Conservation (phyloP, 805 yeast genomes). For the Deakozyma indianensis region DNA sequence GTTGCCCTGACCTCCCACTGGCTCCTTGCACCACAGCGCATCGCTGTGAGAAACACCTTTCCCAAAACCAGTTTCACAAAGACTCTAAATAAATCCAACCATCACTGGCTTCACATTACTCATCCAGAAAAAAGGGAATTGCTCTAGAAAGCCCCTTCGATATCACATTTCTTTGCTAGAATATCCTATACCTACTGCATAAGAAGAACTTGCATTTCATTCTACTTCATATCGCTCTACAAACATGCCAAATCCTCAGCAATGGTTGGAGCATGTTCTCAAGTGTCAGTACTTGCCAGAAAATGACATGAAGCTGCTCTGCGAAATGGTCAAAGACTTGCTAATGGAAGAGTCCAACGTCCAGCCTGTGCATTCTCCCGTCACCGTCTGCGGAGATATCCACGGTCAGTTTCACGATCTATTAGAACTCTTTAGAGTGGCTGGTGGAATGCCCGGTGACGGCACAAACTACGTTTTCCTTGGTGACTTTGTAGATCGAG, state of each 20-base stretch:
- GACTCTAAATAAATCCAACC: no score
- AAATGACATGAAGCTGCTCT: conserved; percentile 87
- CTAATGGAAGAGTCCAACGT: conserved; percentile 95
- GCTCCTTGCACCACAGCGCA: no score
- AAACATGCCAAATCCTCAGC: conserved; percentile 58
- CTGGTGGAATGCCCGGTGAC: conserved; percentile 84
- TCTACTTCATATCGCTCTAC: no score
- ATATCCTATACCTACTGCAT: no score
- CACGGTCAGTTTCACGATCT: conserved; percentile 97
- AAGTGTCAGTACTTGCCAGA: conserved; percentile 83
- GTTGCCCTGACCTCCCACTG: no score
- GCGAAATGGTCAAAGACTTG: conserved; percentile 89
- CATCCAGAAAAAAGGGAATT: no score
- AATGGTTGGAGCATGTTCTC: conserved; percentile 88
- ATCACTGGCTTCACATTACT: no score
- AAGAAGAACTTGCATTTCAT: no score
- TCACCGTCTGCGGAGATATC: conserved; percentile 80
- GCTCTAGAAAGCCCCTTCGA: no score
- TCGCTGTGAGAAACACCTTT: no score
- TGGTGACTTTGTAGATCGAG: conserved; percentile 96
- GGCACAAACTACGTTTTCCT: conserved; percentile 64
- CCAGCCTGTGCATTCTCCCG: conserved; percentile 91
- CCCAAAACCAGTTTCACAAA: no score
- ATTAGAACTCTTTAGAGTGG: conserved; percentile 72
- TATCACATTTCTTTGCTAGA: no score